Evolutionary conservation across 176 grass and related monocot genomes (phyloP), one percentile per base, ranked within the genome.

Genomic region (Poa pratensis): DNA sequence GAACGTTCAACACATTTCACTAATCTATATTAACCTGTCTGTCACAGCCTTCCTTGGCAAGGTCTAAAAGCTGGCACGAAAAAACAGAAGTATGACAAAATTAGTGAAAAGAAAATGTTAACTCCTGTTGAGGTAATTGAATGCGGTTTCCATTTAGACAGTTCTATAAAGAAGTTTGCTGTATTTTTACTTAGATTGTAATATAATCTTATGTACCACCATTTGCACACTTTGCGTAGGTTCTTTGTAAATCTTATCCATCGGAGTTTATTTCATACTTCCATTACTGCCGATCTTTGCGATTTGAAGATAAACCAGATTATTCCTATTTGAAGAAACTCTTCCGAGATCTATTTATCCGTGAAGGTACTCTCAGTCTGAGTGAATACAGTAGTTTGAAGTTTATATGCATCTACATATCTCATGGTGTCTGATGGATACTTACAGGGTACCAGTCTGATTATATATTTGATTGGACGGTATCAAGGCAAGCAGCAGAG

Each of bases 241-340:
- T 90, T 9, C 86, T 97, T 7, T 97, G 94, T 86, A 94, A 94
- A 89, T 90, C 88, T 77, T 91, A 92, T 89, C 90, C 94, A 43
- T 54, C 90, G 46, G 94, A 97, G 79, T 97, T 97, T 34, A 73
- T 90, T 70, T 92, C 92, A 10, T 97, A 97, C 82, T 97, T 97
- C 85, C 94, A 94, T 86, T 97, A 97, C 74, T 97, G 94, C 60
- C 94, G 94, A 54, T 97, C 94, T 78, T 86, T 97, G 85, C 86
- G 92, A 65, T 97, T 97, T 83, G 94, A 97, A 94, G 94, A 97
- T 89, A 97, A 94, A 78, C 94, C 94, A 53, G 92, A 97, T 84
- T 97, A 97, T 71, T 76, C 86, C 24, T 97, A 94, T 90, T 82
- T 94, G 87, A 97, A 94, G 74, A 94, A 68, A 75, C 75, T 92